Percentiles rank a stretch among this genome's conserved stretches.
phyloP scores from a whole-genome alignment of 2,329 filamentous ascomycete species.

The Tympanopsis confertula region DNA sequence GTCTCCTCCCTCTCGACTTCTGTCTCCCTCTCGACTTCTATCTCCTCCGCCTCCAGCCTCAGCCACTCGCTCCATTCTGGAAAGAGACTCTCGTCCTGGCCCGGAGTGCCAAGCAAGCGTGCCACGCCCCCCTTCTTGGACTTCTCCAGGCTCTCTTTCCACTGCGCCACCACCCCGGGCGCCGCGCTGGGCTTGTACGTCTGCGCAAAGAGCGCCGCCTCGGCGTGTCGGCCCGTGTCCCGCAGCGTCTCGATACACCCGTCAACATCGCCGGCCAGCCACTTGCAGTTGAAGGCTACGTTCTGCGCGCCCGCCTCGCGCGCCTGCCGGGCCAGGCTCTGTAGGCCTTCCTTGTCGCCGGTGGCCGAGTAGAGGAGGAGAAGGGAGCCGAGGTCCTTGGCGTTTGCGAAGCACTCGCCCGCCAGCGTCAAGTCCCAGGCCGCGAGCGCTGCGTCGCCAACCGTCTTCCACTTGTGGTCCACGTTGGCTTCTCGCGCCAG shows the following conservation, averaged over 20 bases:
- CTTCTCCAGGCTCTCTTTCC: conserved; percentile 78
- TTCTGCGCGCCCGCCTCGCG: conserved; percentile 73
- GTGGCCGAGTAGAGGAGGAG: conserved; percentile 82
- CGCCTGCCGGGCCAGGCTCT: conserved; percentile 62
- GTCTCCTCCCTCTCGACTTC: conserved; percentile 23
- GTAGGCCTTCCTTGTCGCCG: conserved; percentile 64
- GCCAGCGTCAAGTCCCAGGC: conserved; percentile 81
- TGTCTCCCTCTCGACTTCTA: conserved; percentile 24
- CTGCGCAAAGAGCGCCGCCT: conserved; percentile 84
- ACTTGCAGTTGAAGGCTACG: conserved; percentile 80
- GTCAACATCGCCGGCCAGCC: conserved; percentile 74
- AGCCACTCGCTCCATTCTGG: conserved; percentile 93
- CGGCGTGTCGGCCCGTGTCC: conserved; percentile 67
- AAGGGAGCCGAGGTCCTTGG: conserved; percentile 80
- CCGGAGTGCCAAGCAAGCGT: conserved; percentile 71
- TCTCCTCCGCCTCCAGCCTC: conserved; percentile 63
- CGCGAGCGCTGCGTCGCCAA: conserved; percentile 79
- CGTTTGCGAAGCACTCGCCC: conserved; percentile 83
- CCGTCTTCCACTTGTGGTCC: conserved; percentile 97
- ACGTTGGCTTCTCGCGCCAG: conserved; percentile 73
- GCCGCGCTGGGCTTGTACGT: conserved; percentile 84
- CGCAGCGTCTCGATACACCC: conserved; percentile 70
- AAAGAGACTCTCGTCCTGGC: conserved; percentile 77
- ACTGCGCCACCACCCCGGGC: conserved; percentile 54
- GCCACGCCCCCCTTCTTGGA: conserved; percentile 75